Evolutionary conservation across 108 stramenopile genomes (phyloP).

Genomic region (Discostella pseudostelligera): DNA sequence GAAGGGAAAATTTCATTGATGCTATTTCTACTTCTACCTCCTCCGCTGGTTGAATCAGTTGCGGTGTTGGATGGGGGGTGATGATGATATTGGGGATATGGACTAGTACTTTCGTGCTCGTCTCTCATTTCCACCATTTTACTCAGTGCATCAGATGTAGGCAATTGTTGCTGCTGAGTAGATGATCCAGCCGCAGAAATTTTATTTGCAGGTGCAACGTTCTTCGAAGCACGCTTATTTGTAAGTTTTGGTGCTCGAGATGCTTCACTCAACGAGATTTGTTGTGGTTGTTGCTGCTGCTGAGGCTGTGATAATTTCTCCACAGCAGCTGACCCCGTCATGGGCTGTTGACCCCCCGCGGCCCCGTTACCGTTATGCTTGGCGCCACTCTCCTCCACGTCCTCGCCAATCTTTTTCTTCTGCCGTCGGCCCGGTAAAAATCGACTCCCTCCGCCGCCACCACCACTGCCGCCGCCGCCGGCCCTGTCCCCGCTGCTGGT

Average conservation of each 20-base stretch:
- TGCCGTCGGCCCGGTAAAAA: neutral
- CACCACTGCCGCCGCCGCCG: too few relatives aligned
- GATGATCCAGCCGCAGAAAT: neutral
- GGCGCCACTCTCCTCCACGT: slow-evolving; percentile 4
- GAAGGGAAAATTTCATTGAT: neutral
- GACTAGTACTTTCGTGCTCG: neutral
- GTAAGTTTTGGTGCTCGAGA: neutral
- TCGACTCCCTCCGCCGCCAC: neutral
- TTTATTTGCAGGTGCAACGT: neutral
- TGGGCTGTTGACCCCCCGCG: neutral
- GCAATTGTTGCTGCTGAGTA: neutral
- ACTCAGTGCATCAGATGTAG: neutral
- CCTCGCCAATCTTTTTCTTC: slow-evolving; percentile 11
- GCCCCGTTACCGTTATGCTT: neutral
- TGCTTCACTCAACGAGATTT: neutral
- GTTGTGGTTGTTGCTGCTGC: too few relatives aligned
- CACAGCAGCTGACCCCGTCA: neutral
- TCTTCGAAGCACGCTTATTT: neutral
- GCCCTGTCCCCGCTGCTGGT: too few relatives aligned
- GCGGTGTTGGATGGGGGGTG: neutral
- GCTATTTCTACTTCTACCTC: neutral
- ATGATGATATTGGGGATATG: neutral
- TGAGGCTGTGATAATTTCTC: neutral
- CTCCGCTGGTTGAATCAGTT: neutral
- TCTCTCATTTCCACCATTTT: slow-evolving; percentile 4